Percentiles rank a stretch among this genome's conserved stretches.
Conservation (phyloP, 1,284 basidiomycete genomes). For the Boletellus deceptivus region DNA sequence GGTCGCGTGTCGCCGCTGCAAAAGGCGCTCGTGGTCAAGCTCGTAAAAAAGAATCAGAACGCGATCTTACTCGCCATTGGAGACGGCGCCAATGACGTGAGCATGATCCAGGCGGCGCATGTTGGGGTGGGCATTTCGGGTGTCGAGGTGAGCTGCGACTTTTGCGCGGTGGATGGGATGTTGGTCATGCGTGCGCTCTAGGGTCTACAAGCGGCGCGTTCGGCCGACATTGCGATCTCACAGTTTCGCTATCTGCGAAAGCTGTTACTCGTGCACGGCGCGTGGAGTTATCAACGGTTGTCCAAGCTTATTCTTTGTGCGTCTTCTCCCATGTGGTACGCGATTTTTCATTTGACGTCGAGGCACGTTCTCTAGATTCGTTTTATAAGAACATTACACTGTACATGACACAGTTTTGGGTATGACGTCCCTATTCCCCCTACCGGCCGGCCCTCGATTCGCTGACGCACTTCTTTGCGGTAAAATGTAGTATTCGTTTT, state of each 20-base stretch:
- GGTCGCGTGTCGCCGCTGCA: slow-evolving; percentile 97
- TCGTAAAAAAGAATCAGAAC: slow-evolving; percentile 96
- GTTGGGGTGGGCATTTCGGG: slow-evolving; percentile 98
- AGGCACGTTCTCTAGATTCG: slow-evolving; percentile 54
- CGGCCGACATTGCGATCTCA: slow-evolving; percentile 95
- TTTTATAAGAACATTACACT: slow-evolving; percentile 98
- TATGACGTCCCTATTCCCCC: slow-evolving; percentile 35
- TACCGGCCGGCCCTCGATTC: too few relatives aligned
- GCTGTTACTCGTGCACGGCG: slow-evolving; percentile 93
- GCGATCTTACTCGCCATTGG: slow-evolving; percentile 94
- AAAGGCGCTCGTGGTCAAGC: slow-evolving; percentile 97
- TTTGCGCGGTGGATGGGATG: neutral
- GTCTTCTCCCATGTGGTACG: slow-evolving; percentile 24
- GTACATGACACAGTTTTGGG: slow-evolving; percentile 98
- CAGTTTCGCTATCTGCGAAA: slow-evolving; percentile 98
- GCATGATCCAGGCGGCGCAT: slow-evolving; percentile 96
- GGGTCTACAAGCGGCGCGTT: slow-evolving; percentile 96
- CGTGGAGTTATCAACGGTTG: slow-evolving; percentile 96
- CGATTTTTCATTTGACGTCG: neutral
- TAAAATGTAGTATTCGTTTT: slow-evolving; percentile 81
- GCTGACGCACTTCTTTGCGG: neutral
- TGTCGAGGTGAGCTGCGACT: slow-evolving; percentile 69
- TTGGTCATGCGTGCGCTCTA: slow-evolving; percentile 26
- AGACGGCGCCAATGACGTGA: slow-evolving; percentile 96
- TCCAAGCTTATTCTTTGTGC: slow-evolving; percentile 93